These are phyloP conservation scores for Trichoderma sp. DNA, from an alignment of 2,329 filamentous ascomycete species.

Conservation along the genomic window DNA sequence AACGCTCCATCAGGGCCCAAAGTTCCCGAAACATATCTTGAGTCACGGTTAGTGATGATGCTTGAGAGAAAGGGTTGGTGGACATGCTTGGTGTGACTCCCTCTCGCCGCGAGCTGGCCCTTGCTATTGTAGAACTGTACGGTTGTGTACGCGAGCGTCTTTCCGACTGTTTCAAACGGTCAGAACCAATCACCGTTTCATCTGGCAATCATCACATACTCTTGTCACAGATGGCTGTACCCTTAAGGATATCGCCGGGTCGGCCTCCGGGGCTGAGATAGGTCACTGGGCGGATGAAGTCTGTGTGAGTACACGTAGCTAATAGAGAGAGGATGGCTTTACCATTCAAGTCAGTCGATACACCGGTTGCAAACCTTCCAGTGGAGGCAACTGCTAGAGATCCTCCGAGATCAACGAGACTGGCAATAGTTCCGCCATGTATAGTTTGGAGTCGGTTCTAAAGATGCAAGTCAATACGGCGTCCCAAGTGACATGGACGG, in stretches of 20 bases:
- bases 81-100: constrained; percentile 63
- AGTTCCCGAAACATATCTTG: constrained; percentile 43
- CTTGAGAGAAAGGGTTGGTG: neutral
- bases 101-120: constrained; percentile 58
- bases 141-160: constrained; percentile 59
- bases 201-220: constrained; percentile 40
- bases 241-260: constrained; percentile 54
- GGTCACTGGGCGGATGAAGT: constrained; percentile 46
- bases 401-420: constrained; percentile 66
- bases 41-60: neutral
- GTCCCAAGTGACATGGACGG: neutral
- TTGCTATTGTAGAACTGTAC: constrained; percentile 57
- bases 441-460: constrained; percentile 74
- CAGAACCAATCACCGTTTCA: neutral
- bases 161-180: constrained; percentile 51
- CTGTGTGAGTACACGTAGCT: neutral
- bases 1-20: constrained; percentile 37
- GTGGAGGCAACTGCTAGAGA: constrained; percentile 64
- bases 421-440: constrained; percentile 76
- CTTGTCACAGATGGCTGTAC: constrained; percentile 58
- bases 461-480: neutral
- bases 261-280: constrained; percentile 59
- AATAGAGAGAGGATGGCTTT: neutral
- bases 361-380: constrained; percentile 60
- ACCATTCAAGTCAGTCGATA: constrained; percentile 65